Evolutionary conservation across 164 flowering plant genomes (phyloP), one percentile per base, ranked within the genome.

Genomic region (Saururus chinensis): DNA sequence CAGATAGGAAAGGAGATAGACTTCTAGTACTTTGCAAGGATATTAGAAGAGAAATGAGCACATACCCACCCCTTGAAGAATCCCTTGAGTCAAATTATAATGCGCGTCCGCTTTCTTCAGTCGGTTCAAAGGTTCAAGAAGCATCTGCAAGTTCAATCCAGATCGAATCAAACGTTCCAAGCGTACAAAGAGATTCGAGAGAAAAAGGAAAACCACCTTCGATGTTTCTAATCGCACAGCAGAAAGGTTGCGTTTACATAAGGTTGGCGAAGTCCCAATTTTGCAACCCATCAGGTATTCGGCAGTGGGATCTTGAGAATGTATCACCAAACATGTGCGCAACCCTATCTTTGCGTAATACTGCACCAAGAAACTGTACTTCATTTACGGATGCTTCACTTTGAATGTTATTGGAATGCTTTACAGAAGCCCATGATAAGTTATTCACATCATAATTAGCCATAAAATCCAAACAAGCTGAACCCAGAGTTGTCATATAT

Each of bases 1-100:
- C n/a, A n/a, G n/a, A n/a, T n/a, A n/a, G 45, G 57, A 60, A 64
- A 37, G 25, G 13, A 40, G 40, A 53, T 4, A 61, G 9, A 41
- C 8, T 8, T 2, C 11, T 9, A 41, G 8, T 13, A 41, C 45
- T 8, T 8, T 8, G 45, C 45, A 8, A 56, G 21, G 63, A 51
- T 5, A 21, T 54, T 54, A 22, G 17, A 24, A 22, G 25, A 48
- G 59, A 59, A 58, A 57, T 60, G 45, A 59, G 72, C 60, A 83
- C 88, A 37, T 82, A 86, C 96, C 89, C 73, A 87, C 96, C 98
- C 89, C 95, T 86, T 86, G 86, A 37, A 92, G 92, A 73, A 87
- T 80, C 64, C 96, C 98, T 76, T 89, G 93, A 19, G 87, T 82
- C 79, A 86, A 59, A 75, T 92, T 87, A 70, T 86, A 80, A 40